phyloP scores from a whole-genome alignment of 164 flowering plant genomes.

The Protea cynaroides region DNA sequence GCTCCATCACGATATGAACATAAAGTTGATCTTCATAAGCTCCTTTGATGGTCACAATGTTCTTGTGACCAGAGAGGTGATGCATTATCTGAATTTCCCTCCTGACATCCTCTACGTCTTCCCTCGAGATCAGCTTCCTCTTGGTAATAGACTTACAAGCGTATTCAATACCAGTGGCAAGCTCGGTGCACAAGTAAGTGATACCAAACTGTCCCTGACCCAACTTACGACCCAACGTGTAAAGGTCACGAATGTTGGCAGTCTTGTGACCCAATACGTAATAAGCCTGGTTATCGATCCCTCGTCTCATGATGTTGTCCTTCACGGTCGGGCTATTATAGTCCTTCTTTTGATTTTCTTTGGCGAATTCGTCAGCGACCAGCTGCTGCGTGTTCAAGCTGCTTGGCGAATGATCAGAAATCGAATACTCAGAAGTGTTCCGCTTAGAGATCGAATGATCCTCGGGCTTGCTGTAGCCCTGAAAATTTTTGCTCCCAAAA shows the following conservation, averaged over 20 bases:
- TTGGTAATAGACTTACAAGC: conserved; percentile 86
- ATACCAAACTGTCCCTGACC: conserved; percentile 97
- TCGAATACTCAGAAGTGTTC: conserved; percentile 32
- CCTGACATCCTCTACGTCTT: conserved; percentile 84
- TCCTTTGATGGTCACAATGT: conserved; percentile 79
- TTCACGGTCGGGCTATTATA: conserved; percentile 26
- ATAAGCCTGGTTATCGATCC: conserved; percentile 46
- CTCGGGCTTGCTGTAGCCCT: conserved; percentile 59
- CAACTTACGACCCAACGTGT: conserved; percentile 71
- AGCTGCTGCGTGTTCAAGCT: conserved; percentile 30
- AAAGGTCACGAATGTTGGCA: conserved; percentile 73
- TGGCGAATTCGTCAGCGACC: conserved; percentile 34
- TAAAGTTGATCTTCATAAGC: conserved; percentile 72
- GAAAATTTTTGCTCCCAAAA: conserved; percentile 47
- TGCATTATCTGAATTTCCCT: conserved; percentile 97
- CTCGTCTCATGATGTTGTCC: conserved; percentile 57
- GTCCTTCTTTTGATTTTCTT: conserved; percentile 30
- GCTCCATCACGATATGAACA: conserved; percentile 89
- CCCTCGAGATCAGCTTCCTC: conserved; percentile 79
- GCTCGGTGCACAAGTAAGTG: conserved; percentile 69
- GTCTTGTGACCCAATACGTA: conserved; percentile 87
- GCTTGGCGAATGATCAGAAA: conserved; percentile 29
- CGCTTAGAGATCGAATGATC: conserved; percentile 39
- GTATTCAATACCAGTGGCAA: conserved; percentile 53
- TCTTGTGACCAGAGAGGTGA: conserved; percentile 81